These are phyloP conservation scores for Trametes pubescens DNA, from an alignment of 1,284 basidiomycete genomes.

Conservation along the genomic window DNA sequence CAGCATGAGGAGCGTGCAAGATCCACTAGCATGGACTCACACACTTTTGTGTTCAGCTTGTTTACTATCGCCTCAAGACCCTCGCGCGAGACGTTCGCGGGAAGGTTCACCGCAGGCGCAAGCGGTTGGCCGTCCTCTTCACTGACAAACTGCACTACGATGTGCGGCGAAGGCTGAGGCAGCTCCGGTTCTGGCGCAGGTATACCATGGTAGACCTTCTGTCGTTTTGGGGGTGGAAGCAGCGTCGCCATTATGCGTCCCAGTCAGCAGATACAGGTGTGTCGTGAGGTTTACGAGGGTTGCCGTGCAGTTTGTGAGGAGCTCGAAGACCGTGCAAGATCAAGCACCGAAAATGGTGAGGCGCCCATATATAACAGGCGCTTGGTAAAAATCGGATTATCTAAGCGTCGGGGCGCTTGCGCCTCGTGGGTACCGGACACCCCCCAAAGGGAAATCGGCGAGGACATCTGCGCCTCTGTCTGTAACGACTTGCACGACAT, in stretches of 20 bases:
- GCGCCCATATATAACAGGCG: slow-evolving; percentile 11
- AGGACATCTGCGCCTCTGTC: slow-evolving; percentile 8
- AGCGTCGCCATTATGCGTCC: slow-evolving; percentile 73
- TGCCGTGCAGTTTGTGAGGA: neutral
- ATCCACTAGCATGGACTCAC: slow-evolving; percentile 28
- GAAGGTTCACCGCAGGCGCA: slow-evolving; percentile 88
- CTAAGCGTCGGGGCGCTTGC: slow-evolving; percentile 8
- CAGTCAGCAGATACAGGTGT: slow-evolving; percentile 19
- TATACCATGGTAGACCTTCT: slow-evolving; percentile 81
- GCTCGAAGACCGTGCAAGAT: slow-evolving; percentile 67
- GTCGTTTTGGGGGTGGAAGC: slow-evolving; percentile 86
- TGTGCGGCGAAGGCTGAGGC: slow-evolving; percentile 64
- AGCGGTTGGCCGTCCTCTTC: slow-evolving; percentile 84
- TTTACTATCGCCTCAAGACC: slow-evolving; percentile 88
- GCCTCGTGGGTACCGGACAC: slow-evolving; percentile 29
- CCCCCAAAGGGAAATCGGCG: slow-evolving; percentile 27
- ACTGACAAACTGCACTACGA: slow-evolving; percentile 92
- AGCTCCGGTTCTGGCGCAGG: slow-evolving; percentile 68
- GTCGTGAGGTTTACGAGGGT: neutral
- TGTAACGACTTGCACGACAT: slow-evolving; percentile 9
- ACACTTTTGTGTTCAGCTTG: slow-evolving; percentile 77
- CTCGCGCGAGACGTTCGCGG: slow-evolving; percentile 87
- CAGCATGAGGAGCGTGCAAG: neutral
- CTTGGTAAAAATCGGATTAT: slow-evolving; percentile 13
- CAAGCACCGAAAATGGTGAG: slow-evolving; percentile 29